Base-by-base conservation (phyloP, 345 rosid species). In the Lenwebbia sp. region DNA sequence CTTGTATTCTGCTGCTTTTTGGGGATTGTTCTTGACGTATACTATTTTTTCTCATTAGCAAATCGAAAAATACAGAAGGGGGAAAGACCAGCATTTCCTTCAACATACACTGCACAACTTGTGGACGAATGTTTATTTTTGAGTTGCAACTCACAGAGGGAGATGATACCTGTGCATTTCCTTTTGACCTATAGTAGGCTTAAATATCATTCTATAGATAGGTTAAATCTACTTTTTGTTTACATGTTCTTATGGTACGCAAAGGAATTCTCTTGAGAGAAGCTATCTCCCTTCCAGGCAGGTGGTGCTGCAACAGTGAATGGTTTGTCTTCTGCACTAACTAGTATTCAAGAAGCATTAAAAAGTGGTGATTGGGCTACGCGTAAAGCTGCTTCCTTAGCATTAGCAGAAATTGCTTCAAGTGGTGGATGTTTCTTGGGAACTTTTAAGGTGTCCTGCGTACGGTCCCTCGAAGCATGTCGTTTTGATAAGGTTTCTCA, bases 311-410 rank as follows among this genome's bases (percentile, higher is more conserved):
- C 93, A 4, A 87, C 96, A 15, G 91, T 89, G 87, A 89, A 74
- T 89, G 88, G 92, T 89, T 88, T 97, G 25, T 83, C 94, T 17
- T 92, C 98, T 22, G 98, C 99, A 85, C 88, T 95, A 85, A 50
- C 89, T 88, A 91, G 94, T 90, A 91, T 97, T 65, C 96, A 93
- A 90, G 97, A 93, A 84, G 95, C 96, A 15, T 96, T 97, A 44
- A 94, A 92, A 85, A 92, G 89, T 81, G 91, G 90, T 51, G 98
- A 97, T 87, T 97, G 99, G 99, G 86, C 93, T 41, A 95, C 98
- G 62, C 98, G 99, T 51, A 97, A 95, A 88, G 97, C 99, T 89
- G 98, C 99, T 87, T 93, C 97, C 86, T 87, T 88, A 26, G 97
- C 98, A 83, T 89, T 97, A 78, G 92, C 90, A 84, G 95, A 95